Percentiles rank a stretch among this genome's conserved stretches.
These are phyloP conservation scores for Gossypium sturtianum DNA, from an alignment of 345 rosid genomes.

Conservation along the genomic window DNA sequence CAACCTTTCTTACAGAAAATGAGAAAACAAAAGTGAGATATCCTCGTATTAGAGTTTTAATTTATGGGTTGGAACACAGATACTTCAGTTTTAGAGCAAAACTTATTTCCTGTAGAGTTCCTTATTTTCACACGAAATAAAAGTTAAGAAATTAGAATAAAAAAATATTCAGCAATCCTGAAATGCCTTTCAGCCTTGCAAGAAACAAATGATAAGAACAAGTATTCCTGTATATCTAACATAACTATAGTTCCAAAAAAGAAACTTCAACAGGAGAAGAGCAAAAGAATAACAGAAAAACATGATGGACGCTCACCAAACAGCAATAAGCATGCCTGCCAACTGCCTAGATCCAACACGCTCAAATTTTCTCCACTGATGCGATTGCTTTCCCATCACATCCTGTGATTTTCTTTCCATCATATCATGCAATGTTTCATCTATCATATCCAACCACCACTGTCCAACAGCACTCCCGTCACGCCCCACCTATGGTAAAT, in stretches of 20 bases:
- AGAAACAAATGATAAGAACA: background rate
- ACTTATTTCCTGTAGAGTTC: background rate
- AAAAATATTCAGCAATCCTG: background rate
- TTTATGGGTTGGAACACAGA: background rate
- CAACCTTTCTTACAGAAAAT: background rate
- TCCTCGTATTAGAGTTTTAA: background rate
- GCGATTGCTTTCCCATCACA: constrained; percentile 58
- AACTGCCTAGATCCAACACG: constrained; percentile 82
- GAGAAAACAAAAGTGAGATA: background rate
- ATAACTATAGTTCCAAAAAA: background rate
- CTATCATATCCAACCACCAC: constrained; percentile 76
- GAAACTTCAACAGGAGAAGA: background rate
- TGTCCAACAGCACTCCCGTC: constrained; percentile 80
- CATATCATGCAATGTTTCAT: constrained; percentile 56
- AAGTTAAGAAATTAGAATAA: background rate
- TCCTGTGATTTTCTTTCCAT: constrained; percentile 63
- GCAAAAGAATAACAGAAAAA: background rate
- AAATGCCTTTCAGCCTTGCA: background rate
- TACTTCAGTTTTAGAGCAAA: background rate
- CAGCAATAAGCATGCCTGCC: constrained; percentile 74
- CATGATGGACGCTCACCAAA: constrained; percentile 42
- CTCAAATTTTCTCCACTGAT: constrained; percentile 51
- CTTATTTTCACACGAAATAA: background rate
- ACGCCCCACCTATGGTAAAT: constrained; percentile 54
- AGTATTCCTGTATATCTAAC: background rate